Percentiles rank a stretch among this genome's conserved stretches.
Conservation (phyloP, 306 rosid genomes). For the Corylus avellana region DNA sequence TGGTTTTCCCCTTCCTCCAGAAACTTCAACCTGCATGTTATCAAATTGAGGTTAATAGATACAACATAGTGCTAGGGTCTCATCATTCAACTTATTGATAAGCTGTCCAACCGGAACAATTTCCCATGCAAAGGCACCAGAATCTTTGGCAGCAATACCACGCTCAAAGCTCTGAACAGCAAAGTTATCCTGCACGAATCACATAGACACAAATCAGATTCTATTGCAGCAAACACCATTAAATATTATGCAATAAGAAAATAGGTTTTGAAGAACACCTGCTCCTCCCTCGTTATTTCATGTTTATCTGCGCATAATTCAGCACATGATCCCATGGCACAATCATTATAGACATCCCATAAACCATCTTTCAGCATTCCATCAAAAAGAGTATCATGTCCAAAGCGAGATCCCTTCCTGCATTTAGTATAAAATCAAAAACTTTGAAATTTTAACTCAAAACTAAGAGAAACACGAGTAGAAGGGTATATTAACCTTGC, state of each 20-base stretch:
- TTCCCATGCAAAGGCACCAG: slow-evolving; percentile 85
- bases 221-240: not conserved
- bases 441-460: slow-evolving; percentile 22
- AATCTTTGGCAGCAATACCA: slow-evolving; percentile 83
- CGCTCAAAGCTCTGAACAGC: slow-evolving; percentile 92
- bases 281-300: slow-evolving; percentile 77
- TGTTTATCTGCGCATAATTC: slow-evolving; percentile 93
- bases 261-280: slow-evolving; percentile 45
- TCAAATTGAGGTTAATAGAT: not conserved
- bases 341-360: slow-evolving; percentile 89
- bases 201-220: slow-evolving; percentile 28
- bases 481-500: slow-evolving; percentile 68
- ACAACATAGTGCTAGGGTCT: not conserved
- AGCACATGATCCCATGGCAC: slow-evolving; percentile 94
- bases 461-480: slow-evolving; percentile 14
- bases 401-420: slow-evolving; percentile 99
- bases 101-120: slow-evolving; percentile 60
- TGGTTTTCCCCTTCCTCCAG: slow-evolving; percentile 97
- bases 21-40: slow-evolving; percentile 64
- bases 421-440: slow-evolving; percentile 40
- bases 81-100: slow-evolving; percentile 14
- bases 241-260: slow-evolving; percentile 16
- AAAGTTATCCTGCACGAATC: slow-evolving; percentile 66
- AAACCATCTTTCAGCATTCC: slow-evolving; percentile 97
- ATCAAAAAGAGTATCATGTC: slow-evolving; percentile 96